Evolutionary conservation across 768 basidiomycete genomes (phyloP).

Genomic region (Suillus spraguei): DNA sequence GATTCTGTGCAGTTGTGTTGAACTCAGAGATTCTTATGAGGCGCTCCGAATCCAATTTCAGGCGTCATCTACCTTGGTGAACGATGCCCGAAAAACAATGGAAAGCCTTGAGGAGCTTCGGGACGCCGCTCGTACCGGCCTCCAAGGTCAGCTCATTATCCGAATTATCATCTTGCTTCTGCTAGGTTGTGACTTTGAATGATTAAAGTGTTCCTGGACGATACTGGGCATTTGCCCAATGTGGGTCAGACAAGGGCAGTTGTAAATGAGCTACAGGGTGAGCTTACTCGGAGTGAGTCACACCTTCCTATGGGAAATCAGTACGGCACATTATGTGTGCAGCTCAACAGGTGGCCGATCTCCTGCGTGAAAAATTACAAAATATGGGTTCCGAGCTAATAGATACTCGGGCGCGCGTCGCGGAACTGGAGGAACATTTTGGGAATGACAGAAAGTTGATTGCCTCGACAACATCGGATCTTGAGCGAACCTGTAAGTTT

Average conservation of each 20-base stretch:
- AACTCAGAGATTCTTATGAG: conserved; percentile 33
- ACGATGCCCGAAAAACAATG: conserved; percentile 28
- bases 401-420: conserved; percentile 42
- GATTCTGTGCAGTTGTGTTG: conserved; percentile 25
- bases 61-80: conserved; percentile 23
- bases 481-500: conserved; percentile 29
- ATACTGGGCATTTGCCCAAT: conserved; percentile 27
- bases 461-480: conserved; percentile 23
- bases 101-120: conserved; percentile 29
- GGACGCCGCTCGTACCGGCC: conserved; percentile 19
- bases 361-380: conserved; percentile 50
- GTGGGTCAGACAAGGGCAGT: conserved; percentile 29
- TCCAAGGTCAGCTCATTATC: conserved; percentile 29
- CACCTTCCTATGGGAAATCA: conserved; percentile 5
- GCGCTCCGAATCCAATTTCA: conserved; percentile 27
- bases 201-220: conserved; percentile 31
- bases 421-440: conserved; percentile 37
- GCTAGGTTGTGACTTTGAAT: conserved; percentile 19
- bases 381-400: conserved; percentile 43
- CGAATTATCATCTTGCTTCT: neutral
- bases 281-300: conserved; percentile 37
- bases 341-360: conserved; percentile 52
- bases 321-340: conserved; percentile 14
- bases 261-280: conserved; percentile 36
- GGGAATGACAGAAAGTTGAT: conserved; percentile 25